These are phyloP conservation scores for Rhododendron kiyosumense DNA, from an alignment of 148 eudicot genomes.

Conservation along the genomic window DNA sequence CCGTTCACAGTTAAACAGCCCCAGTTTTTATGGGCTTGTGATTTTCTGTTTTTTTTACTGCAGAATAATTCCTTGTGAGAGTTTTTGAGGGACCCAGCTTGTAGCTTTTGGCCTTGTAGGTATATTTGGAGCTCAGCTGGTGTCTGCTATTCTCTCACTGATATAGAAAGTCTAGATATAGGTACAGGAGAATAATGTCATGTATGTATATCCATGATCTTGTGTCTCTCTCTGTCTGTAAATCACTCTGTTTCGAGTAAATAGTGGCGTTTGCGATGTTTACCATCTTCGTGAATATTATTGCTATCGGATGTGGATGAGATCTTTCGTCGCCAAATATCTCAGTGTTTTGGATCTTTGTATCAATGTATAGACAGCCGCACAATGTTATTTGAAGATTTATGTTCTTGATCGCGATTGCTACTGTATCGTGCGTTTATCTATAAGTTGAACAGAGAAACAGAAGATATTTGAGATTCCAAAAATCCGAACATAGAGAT, in stretches of 20 bases:
- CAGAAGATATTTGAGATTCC: background rate
- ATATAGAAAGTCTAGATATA: background rate
- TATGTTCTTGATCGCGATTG: background rate
- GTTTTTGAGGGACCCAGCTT: constrained; percentile 8
- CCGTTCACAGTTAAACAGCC: background rate
- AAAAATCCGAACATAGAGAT: no score
- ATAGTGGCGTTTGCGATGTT: background rate
- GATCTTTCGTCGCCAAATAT: background rate
- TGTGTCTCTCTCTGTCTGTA: background rate
- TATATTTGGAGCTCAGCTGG: constrained; percentile 26
- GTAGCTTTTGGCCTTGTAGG: constrained; percentile 18
- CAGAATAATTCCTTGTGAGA: background rate
- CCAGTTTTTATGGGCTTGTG: background rate
- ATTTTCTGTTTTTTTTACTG: background rate
- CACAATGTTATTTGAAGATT: background rate
- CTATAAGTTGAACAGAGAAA: background rate
- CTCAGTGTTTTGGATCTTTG: background rate
- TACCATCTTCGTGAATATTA: background rate
- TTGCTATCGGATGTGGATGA: background rate
- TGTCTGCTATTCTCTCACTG: constrained; percentile 3
- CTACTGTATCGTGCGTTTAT: background rate
- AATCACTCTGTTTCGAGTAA: background rate
- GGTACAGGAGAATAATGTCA: background rate
- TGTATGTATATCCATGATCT: background rate
- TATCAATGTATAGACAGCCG: background rate